Evolutionary conservation across 2,329 filamentous ascomycete species (phyloP).

Genomic region (Ophioceras dolichostomum): DNA sequence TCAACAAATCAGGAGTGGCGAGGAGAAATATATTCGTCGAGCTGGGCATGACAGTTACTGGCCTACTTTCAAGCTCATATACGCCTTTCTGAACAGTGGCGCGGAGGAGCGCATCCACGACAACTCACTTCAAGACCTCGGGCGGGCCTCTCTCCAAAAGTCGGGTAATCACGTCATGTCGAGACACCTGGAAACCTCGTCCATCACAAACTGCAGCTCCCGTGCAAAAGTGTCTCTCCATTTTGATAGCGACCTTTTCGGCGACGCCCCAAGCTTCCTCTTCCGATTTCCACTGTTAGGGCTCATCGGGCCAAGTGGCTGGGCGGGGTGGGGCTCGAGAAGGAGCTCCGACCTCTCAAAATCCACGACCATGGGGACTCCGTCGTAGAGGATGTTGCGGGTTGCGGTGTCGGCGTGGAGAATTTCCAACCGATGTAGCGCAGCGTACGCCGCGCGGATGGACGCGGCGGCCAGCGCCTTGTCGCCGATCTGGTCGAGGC

Average conservation of each 20-base stretch:
- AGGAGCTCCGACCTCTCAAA: slow-evolving; percentile 15
- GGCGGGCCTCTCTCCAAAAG: too few relatives aligned
- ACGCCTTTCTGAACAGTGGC: too few relatives aligned
- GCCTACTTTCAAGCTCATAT: too few relatives aligned
- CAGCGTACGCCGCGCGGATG: neutral
- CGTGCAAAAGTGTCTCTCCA: neutral
- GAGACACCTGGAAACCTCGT: neutral
- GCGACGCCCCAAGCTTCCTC: neutral
- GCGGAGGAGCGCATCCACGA: too few relatives aligned
- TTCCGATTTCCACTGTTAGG: neutral
- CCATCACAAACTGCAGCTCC: neutral
- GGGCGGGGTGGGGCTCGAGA: slow-evolving; percentile 6
- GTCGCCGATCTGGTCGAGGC: slow-evolving; percentile 5
- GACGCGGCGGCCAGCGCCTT: neutral
- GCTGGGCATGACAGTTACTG: too few relatives aligned
- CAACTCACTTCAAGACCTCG: too few relatives aligned
- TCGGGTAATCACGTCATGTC: too few relatives aligned
- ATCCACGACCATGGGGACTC: slow-evolving; percentile 10
- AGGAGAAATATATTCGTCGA: too few relatives aligned
- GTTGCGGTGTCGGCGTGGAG: slow-evolving; percentile 1
- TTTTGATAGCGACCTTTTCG: neutral
- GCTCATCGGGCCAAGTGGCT: neutral
- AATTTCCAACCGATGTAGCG: slow-evolving; percentile 5
- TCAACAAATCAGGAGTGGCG: too few relatives aligned
- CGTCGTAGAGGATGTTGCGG: neutral